Evolutionary conservation across 169 alveolate genomes (phyloP), one percentile per base, ranked within the genome.

Genomic region (Besnoitia besnoiti): DNA sequence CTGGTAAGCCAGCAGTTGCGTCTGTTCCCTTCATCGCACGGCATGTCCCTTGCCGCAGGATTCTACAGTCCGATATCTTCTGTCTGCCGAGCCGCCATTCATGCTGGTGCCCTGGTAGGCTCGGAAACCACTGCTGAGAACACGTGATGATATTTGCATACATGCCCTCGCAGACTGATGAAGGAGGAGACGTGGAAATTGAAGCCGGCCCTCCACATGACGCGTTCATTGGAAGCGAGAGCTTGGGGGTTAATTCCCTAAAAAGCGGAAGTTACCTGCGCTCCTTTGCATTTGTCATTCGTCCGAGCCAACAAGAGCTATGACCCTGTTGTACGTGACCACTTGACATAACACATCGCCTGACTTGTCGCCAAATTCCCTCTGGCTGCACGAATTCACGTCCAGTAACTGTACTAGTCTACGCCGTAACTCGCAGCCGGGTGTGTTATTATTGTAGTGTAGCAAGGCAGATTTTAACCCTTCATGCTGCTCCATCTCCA

Each of bases 71-170:
- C 98, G 55, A 95, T 95, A 77, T 96, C 98, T 77, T 93, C 98
- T 55, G 95, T 97, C 40, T 97, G 99, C 93, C 97, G 97, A 89
- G 98, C 99, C 27, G 99, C 99, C 27, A 94, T 97, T 50, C 96
- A 95, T 62, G 94, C 96, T 24, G 94, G 94, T 8, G 94, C 85
- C 14, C 89, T 92, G 89, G 94, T 92, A 79, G 59, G 94, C 16
- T 14, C 47, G 37, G 39, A 44, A 4, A 77, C 24, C 10, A 14
- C 8, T 27, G 80, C 91, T 39, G 62, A 27, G n/a, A 40, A 10
- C 10, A 21, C 19, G n/a, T 50, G 33, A n/a, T 50, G 21, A 30
- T 21, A 5, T 21, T 30, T 30, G 33, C 7, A 0, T 44, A 0
- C 50, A 0, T 21, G 14, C 4, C 42, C 14, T 27, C 27, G 0